These are phyloP conservation scores for Daldinia sp. DNA, from an alignment of 2,329 filamentous ascomycete genomes.

Conservation along the genomic window DNA sequence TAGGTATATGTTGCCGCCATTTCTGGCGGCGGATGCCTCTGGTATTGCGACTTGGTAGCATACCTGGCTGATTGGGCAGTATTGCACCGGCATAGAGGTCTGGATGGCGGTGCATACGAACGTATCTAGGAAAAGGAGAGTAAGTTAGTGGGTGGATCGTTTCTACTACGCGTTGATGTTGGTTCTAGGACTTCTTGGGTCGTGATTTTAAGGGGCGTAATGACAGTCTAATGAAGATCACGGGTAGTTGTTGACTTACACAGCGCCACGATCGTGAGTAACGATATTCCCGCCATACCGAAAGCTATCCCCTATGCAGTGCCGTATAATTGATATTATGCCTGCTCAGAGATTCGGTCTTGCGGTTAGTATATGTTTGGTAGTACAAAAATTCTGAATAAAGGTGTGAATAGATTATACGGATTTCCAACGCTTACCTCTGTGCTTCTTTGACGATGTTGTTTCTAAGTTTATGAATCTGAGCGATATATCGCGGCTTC, in stretches of 20 bases:
- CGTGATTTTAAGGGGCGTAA: too few relatives aligned
- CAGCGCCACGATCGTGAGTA: constrained; percentile 36
- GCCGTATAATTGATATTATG: not conserved
- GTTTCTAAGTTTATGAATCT: constrained; percentile 10
- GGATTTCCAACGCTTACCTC: not conserved
- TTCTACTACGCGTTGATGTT: not conserved
- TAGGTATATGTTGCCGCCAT: constrained; percentile 69
- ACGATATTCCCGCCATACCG: constrained; percentile 26
- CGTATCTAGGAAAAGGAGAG: constrained; percentile 34
- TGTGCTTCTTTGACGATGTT: constrained; percentile 13
- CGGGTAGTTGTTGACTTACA: constrained; percentile 39
- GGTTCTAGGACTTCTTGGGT: too few relatives aligned
- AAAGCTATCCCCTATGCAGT: not conserved
- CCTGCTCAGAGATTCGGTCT: not conserved
- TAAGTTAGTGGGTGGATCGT: not conserved
- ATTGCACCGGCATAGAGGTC: constrained; percentile 49
- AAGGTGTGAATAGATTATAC: not conserved
- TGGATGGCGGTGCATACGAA: constrained; percentile 41
- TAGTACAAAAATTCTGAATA: not conserved
- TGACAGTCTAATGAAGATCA: too few relatives aligned
- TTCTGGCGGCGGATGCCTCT: constrained; percentile 59
- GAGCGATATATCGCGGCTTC: constrained; percentile 1
- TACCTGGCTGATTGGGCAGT: constrained; percentile 60
- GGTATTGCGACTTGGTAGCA: constrained; percentile 71
- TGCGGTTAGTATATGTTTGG: not conserved